Evolutionary conservation across 139 green algal species (phyloP).

Genomic region (Chlamydomonas eustigma): DNA sequence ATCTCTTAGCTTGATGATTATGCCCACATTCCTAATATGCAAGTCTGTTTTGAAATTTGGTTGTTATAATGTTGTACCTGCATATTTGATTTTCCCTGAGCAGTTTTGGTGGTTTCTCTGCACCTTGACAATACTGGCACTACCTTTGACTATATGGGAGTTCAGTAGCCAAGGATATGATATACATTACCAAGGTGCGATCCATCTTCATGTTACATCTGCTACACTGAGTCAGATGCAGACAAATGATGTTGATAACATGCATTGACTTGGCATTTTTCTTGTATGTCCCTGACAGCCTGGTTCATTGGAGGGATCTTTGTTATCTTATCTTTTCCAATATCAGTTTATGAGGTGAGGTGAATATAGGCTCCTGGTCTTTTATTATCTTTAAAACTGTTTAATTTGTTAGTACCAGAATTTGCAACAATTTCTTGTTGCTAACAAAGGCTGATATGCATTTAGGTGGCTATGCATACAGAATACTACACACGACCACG

Average conservation of each 20-base stretch:
- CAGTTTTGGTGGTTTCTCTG: constrained; percentile 48
- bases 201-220: background rate
- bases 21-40: no score
- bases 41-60: no score
- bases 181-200: constrained; percentile 24
- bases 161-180: constrained; percentile 51
- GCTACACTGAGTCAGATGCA: background rate
- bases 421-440: no score
- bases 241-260: background rate
- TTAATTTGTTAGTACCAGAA: background rate
- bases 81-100: no score
- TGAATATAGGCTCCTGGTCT: background rate
- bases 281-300: constrained; percentile 36
- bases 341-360: constrained; percentile 83
- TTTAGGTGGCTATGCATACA: constrained; percentile 86
- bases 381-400: background rate
- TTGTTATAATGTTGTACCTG: no score
- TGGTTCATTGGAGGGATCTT: constrained; percentile 93
- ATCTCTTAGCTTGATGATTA: no score
- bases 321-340: constrained; percentile 80
- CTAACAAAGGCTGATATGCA: no score
- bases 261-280: background rate
- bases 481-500: constrained; percentile 86
- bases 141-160: constrained; percentile 75
- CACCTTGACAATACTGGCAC: constrained; percentile 49